phyloP scores from a whole-genome alignment of 2,329 filamentous ascomycete genomes.

The Cyclaneusma minus region DNA sequence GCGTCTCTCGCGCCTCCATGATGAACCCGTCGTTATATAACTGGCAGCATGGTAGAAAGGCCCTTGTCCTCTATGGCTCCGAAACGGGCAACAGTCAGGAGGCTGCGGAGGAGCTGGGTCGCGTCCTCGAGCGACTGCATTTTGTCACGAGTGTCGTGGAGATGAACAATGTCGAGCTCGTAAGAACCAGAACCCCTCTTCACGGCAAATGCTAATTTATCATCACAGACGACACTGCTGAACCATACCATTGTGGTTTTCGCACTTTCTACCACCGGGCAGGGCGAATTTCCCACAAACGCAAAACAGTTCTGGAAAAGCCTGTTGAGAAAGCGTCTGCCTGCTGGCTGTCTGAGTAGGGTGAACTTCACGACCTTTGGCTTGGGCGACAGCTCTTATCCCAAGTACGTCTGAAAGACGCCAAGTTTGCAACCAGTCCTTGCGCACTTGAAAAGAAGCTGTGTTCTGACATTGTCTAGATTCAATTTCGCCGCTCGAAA shows the following conservation, averaged over 20 bases:
- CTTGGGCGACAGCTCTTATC: conserved; percentile 86
- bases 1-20: too few relatives aligned
- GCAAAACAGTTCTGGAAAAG: conserved; percentile 71
- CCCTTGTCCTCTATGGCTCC: conserved; percentile 76
- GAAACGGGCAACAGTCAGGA: conserved; percentile 94
- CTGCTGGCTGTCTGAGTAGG: conserved; percentile 48
- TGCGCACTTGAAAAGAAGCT: conserved; percentile 1
- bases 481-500: conserved; percentile 92
- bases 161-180: conserved; percentile 61
- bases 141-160: conserved; percentile 64
- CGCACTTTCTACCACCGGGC: conserved; percentile 80
- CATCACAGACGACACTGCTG: conserved; percentile 30
- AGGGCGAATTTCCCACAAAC: conserved; percentile 85
- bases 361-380: conserved; percentile 77
- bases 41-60: conserved; percentile 24
- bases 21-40: too few relatives aligned
- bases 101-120: conserved; percentile 70
- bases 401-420: conserved; percentile 43
- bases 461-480: conserved; percentile 24
- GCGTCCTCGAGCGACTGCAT: conserved; percentile 58
- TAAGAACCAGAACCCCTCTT: conserved; percentile 29
- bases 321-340: conserved; percentile 63
- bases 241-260: conserved; percentile 52
- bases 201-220: conserved; percentile 5
- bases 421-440: background rate